These are phyloP conservation scores for Schizonepeta tenuifolia DNA, from an alignment of 257 asterid genomes.

Conservation along the genomic window DNA sequence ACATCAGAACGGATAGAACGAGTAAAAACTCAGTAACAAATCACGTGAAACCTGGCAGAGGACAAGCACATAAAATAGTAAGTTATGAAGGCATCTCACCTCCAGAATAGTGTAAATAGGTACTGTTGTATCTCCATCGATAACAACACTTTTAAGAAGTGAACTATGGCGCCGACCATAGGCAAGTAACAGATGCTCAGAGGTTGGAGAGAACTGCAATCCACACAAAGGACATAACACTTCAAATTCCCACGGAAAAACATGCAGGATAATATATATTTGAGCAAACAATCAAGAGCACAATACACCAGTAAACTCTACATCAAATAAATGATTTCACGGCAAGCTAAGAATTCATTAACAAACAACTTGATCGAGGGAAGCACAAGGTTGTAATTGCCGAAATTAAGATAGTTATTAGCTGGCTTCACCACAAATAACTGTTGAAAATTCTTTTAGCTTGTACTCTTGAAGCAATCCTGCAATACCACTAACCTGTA, in stretches of 20 bases:
- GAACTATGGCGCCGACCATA: conserved; percentile 96
- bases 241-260: not conserved
- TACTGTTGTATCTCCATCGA: conserved; percentile 83
- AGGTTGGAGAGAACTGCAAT: conserved; percentile 92
- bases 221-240: conserved; percentile 26
- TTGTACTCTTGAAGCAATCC: no score
- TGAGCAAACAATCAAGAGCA: conserved; percentile 2
- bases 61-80: conserved; percentile 19
- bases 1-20: not conserved
- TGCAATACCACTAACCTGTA: conserved; percentile 77
- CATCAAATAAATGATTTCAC: not conserved
- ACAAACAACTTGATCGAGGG: conserved; percentile 16
- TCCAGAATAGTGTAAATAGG: conserved; percentile 89
- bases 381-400: conserved; percentile 14
- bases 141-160: conserved; percentile 88
- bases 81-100: conserved; percentile 46
- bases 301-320: conserved; percentile 19
- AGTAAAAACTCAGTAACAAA: not conserved
- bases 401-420: not conserved
- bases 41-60: conserved; percentile 17
- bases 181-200: conserved; percentile 93
- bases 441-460: no score
- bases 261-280: not conserved
- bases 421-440: conserved; percentile 13
- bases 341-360: conserved; percentile 18